Conservation (phyloP, 1,284 basidiomycete species). For the Ustilago lituana region DNA sequence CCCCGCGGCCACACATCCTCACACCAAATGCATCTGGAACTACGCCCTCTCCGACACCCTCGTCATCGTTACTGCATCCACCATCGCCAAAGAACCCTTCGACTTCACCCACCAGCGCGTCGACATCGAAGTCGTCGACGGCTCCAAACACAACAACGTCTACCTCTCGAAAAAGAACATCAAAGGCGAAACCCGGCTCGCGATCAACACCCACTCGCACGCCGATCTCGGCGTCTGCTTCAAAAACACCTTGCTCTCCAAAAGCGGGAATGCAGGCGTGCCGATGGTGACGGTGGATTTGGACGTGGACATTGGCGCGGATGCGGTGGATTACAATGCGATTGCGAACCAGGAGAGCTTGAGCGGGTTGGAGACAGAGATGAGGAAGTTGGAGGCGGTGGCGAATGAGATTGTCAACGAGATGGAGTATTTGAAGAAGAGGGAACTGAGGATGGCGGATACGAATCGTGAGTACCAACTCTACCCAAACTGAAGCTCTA, state of each 20-base stretch:
- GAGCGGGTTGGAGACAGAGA: slow-evolving; percentile 94
- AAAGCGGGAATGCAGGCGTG: background rate
- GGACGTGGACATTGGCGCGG: slow-evolving; percentile 96
- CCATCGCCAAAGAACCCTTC: slow-evolving; percentile 70
- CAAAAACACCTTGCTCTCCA: slow-evolving; percentile 71
- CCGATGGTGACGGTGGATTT: slow-evolving; percentile 74
- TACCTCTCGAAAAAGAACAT: slow-evolving; percentile 90
- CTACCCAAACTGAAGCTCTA: no score
- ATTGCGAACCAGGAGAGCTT: slow-evolving; percentile 98
- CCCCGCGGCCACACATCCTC: slow-evolving; percentile 34
- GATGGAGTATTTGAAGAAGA: slow-evolving; percentile 86
- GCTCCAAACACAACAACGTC: slow-evolving; percentile 83
- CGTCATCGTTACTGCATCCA: slow-evolving; percentile 85
- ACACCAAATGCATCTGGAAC: slow-evolving; percentile 66
- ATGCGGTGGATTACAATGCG: slow-evolving; percentile 98
- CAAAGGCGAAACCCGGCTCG: slow-evolving; percentile 88
- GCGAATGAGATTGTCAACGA: slow-evolving; percentile 95
- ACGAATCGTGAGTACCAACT: slow-evolving; percentile 80
- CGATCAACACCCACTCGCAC: slow-evolving; percentile 90
- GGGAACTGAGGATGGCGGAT: slow-evolving; percentile 87
- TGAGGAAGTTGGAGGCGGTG: slow-evolving; percentile 94
- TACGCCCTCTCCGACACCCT: slow-evolving; percentile 65
- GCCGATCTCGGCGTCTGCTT: slow-evolving; percentile 96
- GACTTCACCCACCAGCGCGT: slow-evolving; percentile 68
- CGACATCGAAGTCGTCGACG: slow-evolving; percentile 94